Conservation (phyloP, 1,284 basidiomycete genomes). For the Cryptococcus floricola region DNA sequence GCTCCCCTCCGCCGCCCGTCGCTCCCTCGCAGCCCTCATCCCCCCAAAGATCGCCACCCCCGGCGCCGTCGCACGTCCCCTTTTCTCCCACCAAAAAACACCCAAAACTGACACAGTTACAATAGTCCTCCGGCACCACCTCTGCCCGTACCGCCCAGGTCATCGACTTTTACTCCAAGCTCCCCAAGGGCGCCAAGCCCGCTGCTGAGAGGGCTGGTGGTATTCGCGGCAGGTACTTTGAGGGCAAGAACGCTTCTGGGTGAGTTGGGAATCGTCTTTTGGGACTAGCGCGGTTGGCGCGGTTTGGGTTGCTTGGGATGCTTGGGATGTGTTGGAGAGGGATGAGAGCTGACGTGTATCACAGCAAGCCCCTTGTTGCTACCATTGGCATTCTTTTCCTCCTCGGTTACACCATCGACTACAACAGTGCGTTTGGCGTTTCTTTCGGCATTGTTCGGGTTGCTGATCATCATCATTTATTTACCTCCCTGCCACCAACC, state of each 20-base stretch:
- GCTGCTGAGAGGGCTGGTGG: conserved; percentile 59
- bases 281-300: background rate
- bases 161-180: conserved; percentile 89
- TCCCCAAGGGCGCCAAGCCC: conserved; percentile 68
- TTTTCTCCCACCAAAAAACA: background rate
- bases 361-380: conserved; percentile 58
- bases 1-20: conserved; percentile 77
- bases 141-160: conserved; percentile 75
- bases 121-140: conserved; percentile 64
- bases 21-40: conserved; percentile 73
- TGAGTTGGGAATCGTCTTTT: conserved; percentile 23
- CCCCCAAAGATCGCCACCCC: conserved; percentile 95
- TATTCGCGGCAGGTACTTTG: conserved; percentile 74
- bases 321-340: too few species aligned
- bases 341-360: conserved; percentile 17
- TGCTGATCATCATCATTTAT: background rate
- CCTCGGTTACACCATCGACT: conserved; percentile 84
- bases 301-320: too few species aligned
- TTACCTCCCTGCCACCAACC: background rate
- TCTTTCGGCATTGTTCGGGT: background rate
- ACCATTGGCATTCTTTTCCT: conserved; percentile 71
- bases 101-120: background rate
- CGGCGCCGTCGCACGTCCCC: conserved; percentile 66
- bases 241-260: conserved; percentile 78
- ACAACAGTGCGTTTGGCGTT: conserved; percentile 67